These are phyloP conservation scores for Galerina sulciceps DNA, from an alignment of 768 basidiomycete species.

Conservation along the genomic window DNA sequence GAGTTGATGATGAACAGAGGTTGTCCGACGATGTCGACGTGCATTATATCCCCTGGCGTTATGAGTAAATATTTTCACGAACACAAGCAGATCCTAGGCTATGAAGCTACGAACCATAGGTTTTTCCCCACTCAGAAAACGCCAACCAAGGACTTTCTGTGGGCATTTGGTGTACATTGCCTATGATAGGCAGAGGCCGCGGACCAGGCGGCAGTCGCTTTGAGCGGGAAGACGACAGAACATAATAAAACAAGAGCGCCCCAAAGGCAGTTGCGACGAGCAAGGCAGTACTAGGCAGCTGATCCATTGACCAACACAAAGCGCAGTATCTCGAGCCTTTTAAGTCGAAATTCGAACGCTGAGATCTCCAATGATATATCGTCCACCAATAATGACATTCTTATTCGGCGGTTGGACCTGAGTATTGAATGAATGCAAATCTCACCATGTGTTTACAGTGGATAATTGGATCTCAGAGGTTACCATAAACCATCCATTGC, in stretches of 20 bases:
- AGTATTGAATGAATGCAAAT: too few relatives aligned
- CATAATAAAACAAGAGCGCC: slow-evolving; percentile 5
- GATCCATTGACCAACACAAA: not conserved
- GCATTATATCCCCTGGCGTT: slow-evolving; percentile 36
- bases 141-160: slow-evolving; percentile 21
- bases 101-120: slow-evolving; percentile 15
- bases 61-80: not conserved
- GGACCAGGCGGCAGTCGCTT: slow-evolving; percentile 29
- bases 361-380: too few relatives aligned
- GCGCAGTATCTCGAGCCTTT: too few relatives aligned
- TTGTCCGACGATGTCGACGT: slow-evolving; percentile 45
- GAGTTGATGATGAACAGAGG: slow-evolving; percentile 42
- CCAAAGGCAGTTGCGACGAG: slow-evolving; percentile 1
- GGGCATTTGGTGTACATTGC: slow-evolving; percentile 27
- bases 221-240: not conserved
- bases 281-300: not conserved
- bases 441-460: too few relatives aligned
- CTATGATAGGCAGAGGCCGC: slow-evolving; percentile 23
- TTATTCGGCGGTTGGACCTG: too few relatives aligned
- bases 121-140: slow-evolving; percentile 22
- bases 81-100: not conserved
- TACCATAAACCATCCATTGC: too few relatives aligned
- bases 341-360: too few relatives aligned
- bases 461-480: too few relatives aligned
- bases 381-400: too few relatives aligned